Percentiles rank a stretch among this genome's conserved stretches.
Evolutionary conservation across 1,284 basidiomycete genomes (phyloP).

Genomic region (Ustilago cynodontis): DNA sequence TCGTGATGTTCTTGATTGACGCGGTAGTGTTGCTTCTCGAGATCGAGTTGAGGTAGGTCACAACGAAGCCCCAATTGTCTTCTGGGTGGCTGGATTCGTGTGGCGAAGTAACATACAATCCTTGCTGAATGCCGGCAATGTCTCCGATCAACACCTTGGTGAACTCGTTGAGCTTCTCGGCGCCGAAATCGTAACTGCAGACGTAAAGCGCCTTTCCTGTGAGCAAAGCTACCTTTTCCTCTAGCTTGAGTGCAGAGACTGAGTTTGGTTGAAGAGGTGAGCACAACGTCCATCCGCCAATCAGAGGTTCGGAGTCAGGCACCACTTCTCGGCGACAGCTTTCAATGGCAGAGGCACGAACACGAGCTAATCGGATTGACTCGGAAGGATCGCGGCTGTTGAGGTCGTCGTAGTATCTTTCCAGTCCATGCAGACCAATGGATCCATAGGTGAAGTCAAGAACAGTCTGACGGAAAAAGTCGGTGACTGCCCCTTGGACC

Average conservation of each 20-base stretch:
- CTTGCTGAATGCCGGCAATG: constrained; percentile 85
- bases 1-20: constrained; percentile 53
- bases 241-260: constrained; percentile 74
- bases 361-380: constrained; percentile 84
- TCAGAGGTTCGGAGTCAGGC: constrained; percentile 80
- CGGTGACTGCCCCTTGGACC: constrained; percentile 76
- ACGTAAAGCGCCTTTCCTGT: constrained; percentile 78
- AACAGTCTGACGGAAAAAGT: constrained; percentile 88
- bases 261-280: constrained; percentile 83
- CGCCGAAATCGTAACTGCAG: constrained; percentile 78
- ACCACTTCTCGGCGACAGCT: constrained; percentile 39
- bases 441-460: constrained; percentile 61
- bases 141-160: constrained; percentile 83
- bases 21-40: constrained; percentile 49
- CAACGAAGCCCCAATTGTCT: constrained; percentile 63
- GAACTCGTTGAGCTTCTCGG: constrained; percentile 64
- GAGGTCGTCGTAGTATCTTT: constrained; percentile 72
- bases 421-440: constrained; percentile 40
- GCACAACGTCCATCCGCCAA: constrained; percentile 92
- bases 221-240: constrained; percentile 90
- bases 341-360: constrained; percentile 73
- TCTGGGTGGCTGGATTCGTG: constrained; percentile 61
- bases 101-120: constrained; percentile 69
- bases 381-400: constrained; percentile 90
- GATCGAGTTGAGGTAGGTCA: constrained; percentile 50